Evolutionary conservation across 2,329 filamentous ascomycete genomes (phyloP).

Genomic region (Didymosphaeria variabile): DNA sequence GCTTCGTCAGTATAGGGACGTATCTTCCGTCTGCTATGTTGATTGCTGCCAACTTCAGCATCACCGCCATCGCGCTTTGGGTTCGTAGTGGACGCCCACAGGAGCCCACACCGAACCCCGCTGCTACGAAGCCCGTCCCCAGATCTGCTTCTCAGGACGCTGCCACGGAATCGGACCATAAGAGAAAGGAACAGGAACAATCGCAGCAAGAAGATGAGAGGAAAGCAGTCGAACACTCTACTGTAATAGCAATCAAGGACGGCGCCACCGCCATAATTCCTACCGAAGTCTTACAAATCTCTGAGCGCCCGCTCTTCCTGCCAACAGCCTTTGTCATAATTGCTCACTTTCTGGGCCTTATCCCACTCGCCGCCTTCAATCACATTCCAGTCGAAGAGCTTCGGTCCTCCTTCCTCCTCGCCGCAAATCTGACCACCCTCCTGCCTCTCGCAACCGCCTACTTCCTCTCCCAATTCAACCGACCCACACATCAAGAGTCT

Average conservation of each 20-base stretch:
- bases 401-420: constrained; percentile 37
- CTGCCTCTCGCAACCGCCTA: constrained; percentile 43
- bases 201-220: constrained; percentile 40
- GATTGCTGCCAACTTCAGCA: constrained; percentile 91
- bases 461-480: constrained; percentile 47
- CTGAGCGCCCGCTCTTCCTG: constrained; percentile 73
- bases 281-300: constrained; percentile 47
- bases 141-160: constrained; percentile 10
- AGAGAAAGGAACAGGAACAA: constrained; percentile 57
- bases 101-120: constrained; percentile 33
- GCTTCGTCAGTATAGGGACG: constrained; percentile 97
- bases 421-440: constrained; percentile 44
- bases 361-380: constrained; percentile 90
- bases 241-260: constrained; percentile 49
- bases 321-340: constrained; percentile 77
- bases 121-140: constrained; percentile 30
- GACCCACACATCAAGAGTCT: constrained; percentile 73
- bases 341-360: constrained; percentile 77
- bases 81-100: constrained; percentile 74
- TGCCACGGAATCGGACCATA: constrained; percentile 48
- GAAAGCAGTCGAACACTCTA: constrained; percentile 53
- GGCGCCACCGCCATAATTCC: constrained; percentile 51
- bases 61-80: constrained; percentile 96
- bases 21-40: constrained; percentile 98
- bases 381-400: constrained; percentile 65